Evolutionary conservation across 169 alveolate species (phyloP).

Genomic region (Plasmodium gallinaceum): DNA sequence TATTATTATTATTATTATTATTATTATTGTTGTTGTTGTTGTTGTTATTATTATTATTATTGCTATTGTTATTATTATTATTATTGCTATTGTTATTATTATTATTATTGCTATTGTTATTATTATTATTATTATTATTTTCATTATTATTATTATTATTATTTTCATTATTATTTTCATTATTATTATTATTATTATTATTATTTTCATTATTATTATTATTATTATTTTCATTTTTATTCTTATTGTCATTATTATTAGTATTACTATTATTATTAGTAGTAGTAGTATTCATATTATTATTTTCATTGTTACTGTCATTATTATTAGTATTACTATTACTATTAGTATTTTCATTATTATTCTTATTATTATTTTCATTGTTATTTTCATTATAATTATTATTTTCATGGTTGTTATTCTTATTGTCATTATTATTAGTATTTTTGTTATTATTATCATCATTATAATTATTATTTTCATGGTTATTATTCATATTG

Average conservation of each 20-base stretch:
- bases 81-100: background rate
- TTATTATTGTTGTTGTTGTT: background rate
- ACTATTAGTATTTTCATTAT: background rate
- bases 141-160: background rate
- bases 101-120: background rate
- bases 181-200: background rate
- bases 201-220: slow-evolving; percentile 1
- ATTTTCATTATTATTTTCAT: background rate
- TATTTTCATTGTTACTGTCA: no score
- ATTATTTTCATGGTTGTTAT: no score
- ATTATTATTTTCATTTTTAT: background rate
- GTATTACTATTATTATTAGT: background rate
- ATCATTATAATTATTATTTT: no score
- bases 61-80: no score
- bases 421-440: no score
- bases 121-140: background rate
- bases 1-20: background rate
- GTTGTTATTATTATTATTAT: background rate
- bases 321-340: no score
- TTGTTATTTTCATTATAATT: no score
- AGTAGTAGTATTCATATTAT: no score
- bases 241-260: background rate
- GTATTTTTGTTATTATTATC: no score
- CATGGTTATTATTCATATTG: no score
- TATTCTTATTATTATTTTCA: background rate